phyloP scores from a whole-genome alignment of 2,329 filamentous ascomycete species.

The Colletotrichum zoysiae region DNA sequence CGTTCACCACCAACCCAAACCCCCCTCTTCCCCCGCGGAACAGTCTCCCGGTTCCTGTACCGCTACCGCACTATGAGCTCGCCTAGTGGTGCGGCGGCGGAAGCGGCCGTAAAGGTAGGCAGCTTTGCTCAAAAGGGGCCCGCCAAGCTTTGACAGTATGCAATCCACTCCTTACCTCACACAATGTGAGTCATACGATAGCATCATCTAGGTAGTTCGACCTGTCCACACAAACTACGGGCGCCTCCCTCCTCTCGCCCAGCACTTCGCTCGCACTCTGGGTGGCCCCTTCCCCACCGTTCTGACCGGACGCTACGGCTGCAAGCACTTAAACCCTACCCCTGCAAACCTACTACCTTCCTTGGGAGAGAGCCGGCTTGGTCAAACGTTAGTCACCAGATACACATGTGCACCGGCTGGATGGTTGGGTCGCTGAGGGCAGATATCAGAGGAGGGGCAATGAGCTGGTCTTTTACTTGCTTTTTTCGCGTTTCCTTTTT shows the following conservation, averaged over 20 bases:
- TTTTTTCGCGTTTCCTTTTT: background rate
- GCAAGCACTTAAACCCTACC: slow-evolving; percentile 30
- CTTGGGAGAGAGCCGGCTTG: background rate
- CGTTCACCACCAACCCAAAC: background rate
- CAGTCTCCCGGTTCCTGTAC: slow-evolving; percentile 19
- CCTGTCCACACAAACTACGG: background rate
- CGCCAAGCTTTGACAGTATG: background rate
- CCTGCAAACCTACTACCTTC: background rate
- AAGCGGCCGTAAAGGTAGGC: background rate
- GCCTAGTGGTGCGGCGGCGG: slow-evolving; percentile 1
- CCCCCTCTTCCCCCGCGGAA: background rate
- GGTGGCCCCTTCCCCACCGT: background rate
- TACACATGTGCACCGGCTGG: background rate
- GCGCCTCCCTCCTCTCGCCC: background rate
- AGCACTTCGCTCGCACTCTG: background rate
- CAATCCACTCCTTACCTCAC: background rate
- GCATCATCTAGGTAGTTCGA: background rate
- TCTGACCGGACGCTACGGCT: slow-evolving; percentile 22
- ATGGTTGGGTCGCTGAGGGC: background rate
- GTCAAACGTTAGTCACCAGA: slow-evolving; percentile 26
- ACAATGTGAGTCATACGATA: slow-evolving; percentile 15
- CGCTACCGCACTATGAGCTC: background rate
- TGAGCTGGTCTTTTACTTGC: background rate
- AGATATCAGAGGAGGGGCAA: background rate
- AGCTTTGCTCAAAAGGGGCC: background rate